Conservation (phyloP, 352 stramenopile genomes). For the Pilasporangium apinafurcum region DNA sequence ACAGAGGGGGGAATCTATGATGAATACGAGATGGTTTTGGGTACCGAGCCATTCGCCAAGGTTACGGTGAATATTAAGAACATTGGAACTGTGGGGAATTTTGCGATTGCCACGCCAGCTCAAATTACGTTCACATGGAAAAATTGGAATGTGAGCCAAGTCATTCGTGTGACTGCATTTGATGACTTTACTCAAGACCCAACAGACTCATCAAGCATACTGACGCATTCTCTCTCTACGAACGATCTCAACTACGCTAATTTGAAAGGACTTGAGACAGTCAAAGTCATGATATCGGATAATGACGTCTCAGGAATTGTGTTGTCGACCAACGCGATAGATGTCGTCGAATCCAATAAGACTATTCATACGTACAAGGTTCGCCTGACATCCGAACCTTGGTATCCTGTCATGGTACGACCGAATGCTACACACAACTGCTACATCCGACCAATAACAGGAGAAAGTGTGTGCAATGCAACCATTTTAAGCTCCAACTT, state of each 20-base stretch:
- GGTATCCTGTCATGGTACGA: constrained; percentile 35
- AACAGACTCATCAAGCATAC: constrained; percentile 29
- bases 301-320: constrained; percentile 56
- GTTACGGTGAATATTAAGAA: constrained; percentile 46
- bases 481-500: constrained; percentile 34
- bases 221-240: constrained; percentile 47
- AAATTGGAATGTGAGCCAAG: constrained; percentile 60
- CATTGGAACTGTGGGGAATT: constrained; percentile 38
- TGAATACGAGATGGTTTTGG: constrained; percentile 45
- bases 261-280: constrained; percentile 25
- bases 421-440: constrained; percentile 47
- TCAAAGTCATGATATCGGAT: constrained; percentile 51
- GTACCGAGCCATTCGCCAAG: constrained; percentile 62
- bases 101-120: constrained; percentile 16
- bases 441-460: constrained; percentile 29
- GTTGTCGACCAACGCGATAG: constrained; percentile 31
- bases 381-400: constrained; percentile 58
- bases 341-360: constrained; percentile 30
- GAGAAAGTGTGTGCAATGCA: constrained; percentile 42
- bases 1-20: constrained; percentile 36
- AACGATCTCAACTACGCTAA: constrained; percentile 67
- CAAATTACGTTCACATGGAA: constrained; percentile 57
- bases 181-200: constrained; percentile 56
- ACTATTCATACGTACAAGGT: constrained; percentile 35
- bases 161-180: constrained; percentile 39